These are phyloP conservation scores for Parathielavia hyrcaniae DNA, from an alignment of 495 filamentous ascomycete genomes.

Conservation along the genomic window DNA sequence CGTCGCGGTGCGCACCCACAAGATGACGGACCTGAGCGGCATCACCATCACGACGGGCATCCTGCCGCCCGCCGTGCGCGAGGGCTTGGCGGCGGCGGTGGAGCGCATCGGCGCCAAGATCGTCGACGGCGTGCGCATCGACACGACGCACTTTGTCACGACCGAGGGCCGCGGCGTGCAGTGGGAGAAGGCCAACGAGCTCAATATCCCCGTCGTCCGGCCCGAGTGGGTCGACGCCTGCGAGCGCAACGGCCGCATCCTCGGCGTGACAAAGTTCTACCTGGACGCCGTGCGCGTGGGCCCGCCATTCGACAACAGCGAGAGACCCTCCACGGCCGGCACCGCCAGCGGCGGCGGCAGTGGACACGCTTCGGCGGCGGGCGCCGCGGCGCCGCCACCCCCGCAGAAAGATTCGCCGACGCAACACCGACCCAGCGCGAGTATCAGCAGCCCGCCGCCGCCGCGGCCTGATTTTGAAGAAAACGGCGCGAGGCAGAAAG, in stretches of 20 bases:
- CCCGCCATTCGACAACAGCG: constrained; percentile 20
- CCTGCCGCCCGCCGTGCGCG: constrained; percentile 66
- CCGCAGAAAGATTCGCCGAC: constrained; percentile 9
- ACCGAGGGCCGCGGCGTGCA: constrained; percentile 83
- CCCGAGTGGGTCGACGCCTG: constrained; percentile 97
- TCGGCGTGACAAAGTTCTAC: constrained; percentile 93
- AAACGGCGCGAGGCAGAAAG: constrained; percentile 7
- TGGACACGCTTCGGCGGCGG: background rate
- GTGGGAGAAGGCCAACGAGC: constrained; percentile 95
- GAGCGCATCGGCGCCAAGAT: constrained; percentile 89
- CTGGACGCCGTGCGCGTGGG: constrained; percentile 61
- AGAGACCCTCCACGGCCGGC: constrained; percentile 26
- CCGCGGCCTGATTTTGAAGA: background rate
- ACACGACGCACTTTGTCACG: constrained; percentile 98
- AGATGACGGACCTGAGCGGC: constrained; percentile 96
- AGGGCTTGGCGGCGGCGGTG: constrained; percentile 65
- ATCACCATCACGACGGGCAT: constrained; percentile 93
- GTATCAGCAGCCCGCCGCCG: background rate
- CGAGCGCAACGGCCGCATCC: constrained; percentile 85
- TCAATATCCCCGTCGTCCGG: constrained; percentile 97
- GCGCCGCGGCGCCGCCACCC: background rate
- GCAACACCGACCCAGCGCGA: background rate
- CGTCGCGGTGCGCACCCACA: constrained; percentile 83
- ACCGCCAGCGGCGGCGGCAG: constrained; percentile 23
- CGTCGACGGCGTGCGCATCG: constrained; percentile 85